A percentile compares a stretch with the other conserved stretches of the same genome.
Conservation (phyloP, 2,329 filamentous ascomycete species). For the Fusarium nygamai region DNA sequence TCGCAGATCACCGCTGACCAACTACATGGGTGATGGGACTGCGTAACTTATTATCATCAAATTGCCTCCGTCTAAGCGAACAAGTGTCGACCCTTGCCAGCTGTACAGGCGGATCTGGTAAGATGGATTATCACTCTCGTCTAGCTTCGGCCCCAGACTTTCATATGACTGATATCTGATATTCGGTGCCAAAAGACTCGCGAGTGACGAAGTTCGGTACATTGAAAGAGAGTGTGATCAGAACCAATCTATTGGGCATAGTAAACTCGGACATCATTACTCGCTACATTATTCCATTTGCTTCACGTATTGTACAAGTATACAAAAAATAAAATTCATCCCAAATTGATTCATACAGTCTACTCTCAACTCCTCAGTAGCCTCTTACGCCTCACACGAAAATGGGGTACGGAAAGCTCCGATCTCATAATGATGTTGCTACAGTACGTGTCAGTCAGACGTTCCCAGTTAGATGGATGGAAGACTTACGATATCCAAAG, state of each 20-base stretch:
- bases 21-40: no score
- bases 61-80: not conserved
- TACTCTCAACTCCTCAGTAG: fast-evolving
- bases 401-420: conserved; percentile 26
- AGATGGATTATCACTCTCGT: fast-evolving
- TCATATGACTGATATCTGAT: not conserved
- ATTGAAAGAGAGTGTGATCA: not conserved
- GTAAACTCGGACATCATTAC: no score
- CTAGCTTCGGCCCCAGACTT: not conserved
- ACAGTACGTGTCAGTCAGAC: not conserved
- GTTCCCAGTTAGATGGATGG: fast-evolving
- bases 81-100: not conserved
- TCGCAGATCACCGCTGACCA: not conserved
- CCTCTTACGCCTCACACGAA: not conserved
- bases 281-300: fast-evolving
- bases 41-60: not conserved
- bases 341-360: fast-evolving
- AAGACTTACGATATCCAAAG: conserved; percentile 30
- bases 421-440: conserved; percentile 30
- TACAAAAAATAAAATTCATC: fast-evolving
- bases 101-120: no score
- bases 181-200: fast-evolving
- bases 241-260: fast-evolving
- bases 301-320: not conserved
- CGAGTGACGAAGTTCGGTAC: fast-evolving